Conservation (phyloP, 2,329 filamentous ascomycete genomes). For the Trichoderma arundinaceum region DNA sequence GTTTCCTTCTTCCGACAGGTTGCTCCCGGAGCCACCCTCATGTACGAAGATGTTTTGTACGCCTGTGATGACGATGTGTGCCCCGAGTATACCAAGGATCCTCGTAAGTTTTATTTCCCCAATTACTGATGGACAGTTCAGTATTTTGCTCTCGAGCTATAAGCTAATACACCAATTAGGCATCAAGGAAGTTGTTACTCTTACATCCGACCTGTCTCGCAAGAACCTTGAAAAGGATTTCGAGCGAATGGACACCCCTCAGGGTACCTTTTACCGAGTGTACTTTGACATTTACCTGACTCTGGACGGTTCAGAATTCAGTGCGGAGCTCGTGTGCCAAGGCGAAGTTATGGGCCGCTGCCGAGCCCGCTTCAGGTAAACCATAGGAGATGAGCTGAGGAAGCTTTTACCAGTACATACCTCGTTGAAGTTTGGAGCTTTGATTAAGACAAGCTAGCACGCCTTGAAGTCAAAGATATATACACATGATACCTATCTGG, state of each 20-base stretch:
- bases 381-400: neutral
- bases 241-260: slow-evolving; percentile 97
- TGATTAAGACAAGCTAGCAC: slow-evolving; percentile 32
- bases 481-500: slow-evolving; percentile 28
- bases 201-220: slow-evolving; percentile 93
- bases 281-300: slow-evolving; percentile 87
- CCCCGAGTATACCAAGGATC: slow-evolving; percentile 98
- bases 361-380: slow-evolving; percentile 80
- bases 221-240: slow-evolving; percentile 99
- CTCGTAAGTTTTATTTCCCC: slow-evolving; percentile 71
- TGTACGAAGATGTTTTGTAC: slow-evolving; percentile 99
- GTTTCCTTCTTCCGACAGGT: slow-evolving; percentile 99
- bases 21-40: slow-evolving; percentile 92
- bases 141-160: neutral
- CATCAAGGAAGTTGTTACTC: slow-evolving; percentile 98
- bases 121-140: no score
- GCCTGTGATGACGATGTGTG: slow-evolving; percentile 98
- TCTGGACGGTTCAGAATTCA: slow-evolving; percentile 96
- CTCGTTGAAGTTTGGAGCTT: slow-evolving; percentile 16
- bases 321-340: slow-evolving; percentile 97
- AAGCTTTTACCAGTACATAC: slow-evolving; percentile 17
- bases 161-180: slow-evolving; percentile 58
- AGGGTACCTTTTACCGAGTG: slow-evolving; percentile 91
- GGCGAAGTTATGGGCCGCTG: slow-evolving; percentile 98
- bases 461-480: slow-evolving; percentile 22